Evolutionary conservation across 2,329 filamentous ascomycete species (phyloP).

Genomic region (Nothomitra cinnamomea): DNA sequence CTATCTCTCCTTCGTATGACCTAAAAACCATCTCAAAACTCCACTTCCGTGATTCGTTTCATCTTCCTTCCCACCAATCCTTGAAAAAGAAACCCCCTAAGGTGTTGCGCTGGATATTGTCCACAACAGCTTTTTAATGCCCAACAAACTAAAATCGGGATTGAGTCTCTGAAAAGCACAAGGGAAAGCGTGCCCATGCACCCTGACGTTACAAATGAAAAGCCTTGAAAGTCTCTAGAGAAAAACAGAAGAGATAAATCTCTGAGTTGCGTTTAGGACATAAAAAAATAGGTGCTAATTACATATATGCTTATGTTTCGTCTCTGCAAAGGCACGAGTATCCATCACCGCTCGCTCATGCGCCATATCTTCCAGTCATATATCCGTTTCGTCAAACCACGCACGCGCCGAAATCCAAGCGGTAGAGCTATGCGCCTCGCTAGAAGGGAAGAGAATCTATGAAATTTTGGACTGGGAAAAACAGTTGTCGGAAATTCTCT

Average conservation of each 20-base stretch:
- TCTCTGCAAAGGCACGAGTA: background rate
- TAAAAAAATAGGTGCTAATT: background rate
- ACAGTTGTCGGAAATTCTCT: conserved; percentile 39
- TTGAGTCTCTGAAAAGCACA: too few species aligned
- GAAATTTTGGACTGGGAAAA: conserved; percentile 5
- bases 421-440: background rate
- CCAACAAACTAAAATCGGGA: background rate
- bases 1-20: background rate
- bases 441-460: conserved; percentile 3
- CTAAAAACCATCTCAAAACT: background rate
- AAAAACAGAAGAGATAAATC: background rate
- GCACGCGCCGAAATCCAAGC: background rate
- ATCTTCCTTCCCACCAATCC: too few species aligned
- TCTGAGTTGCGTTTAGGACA: background rate
- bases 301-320: background rate
- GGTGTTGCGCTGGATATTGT: background rate
- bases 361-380: conserved; percentile 1
- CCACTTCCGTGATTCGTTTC: background rate
- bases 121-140: background rate
- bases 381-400: conserved; percentile 1
- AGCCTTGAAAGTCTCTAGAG: background rate
- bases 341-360: conserved; percentile 4
- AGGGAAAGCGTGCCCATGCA: background rate
- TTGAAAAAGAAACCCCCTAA: too few species aligned
- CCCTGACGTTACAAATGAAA: background rate